A percentile compares a stretch with the other conserved stretches of the same genome.
Conservation (phyloP, 352 stramenopile species). For the Globisporangium sylvaticum region DNA sequence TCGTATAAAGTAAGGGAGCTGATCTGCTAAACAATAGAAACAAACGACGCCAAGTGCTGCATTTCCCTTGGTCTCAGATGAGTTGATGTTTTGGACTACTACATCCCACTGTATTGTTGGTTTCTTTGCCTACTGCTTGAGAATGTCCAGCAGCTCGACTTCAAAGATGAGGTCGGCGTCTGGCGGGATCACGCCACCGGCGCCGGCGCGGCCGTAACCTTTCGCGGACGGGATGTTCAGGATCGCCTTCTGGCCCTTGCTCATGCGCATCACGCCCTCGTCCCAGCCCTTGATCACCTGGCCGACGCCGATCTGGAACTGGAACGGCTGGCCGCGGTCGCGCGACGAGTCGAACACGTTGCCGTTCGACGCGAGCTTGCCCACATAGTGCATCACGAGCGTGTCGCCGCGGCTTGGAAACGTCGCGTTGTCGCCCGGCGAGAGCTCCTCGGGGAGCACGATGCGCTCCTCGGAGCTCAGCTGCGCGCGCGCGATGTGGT, state of each 20-base stretch:
- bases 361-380: slow-evolving; percentile 57
- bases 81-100: no score
- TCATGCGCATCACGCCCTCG: slow-evolving; percentile 94
- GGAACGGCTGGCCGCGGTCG: slow-evolving; percentile 68
- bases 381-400: slow-evolving; percentile 85
- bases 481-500: slow-evolving; percentile 43
- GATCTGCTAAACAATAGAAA: slow-evolving; percentile 1
- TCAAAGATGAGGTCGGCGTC: slow-evolving; percentile 93
- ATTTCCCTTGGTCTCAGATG: background rate
- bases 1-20: slow-evolving; percentile 9
- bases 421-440: slow-evolving; percentile 52
- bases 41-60: background rate
- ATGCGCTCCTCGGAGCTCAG: slow-evolving; percentile 53
- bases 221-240: slow-evolving; percentile 91
- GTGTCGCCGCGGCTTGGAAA: slow-evolving; percentile 70
- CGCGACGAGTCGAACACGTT: slow-evolving; percentile 77
- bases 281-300: slow-evolving; percentile 96
- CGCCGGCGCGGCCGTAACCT: slow-evolving; percentile 88
- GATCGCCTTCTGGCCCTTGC: slow-evolving; percentile 90
- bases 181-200: slow-evolving; percentile 84
- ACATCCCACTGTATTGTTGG: no score
- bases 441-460: slow-evolving; percentile 68
- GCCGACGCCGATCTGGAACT: slow-evolving; percentile 75
- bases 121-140: slow-evolving; percentile 10
- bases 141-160: slow-evolving; percentile 89